Base-by-base conservation (phyloP, 2,329 filamentous ascomycete species). In the Aspergillus sclerotialis region DNA sequence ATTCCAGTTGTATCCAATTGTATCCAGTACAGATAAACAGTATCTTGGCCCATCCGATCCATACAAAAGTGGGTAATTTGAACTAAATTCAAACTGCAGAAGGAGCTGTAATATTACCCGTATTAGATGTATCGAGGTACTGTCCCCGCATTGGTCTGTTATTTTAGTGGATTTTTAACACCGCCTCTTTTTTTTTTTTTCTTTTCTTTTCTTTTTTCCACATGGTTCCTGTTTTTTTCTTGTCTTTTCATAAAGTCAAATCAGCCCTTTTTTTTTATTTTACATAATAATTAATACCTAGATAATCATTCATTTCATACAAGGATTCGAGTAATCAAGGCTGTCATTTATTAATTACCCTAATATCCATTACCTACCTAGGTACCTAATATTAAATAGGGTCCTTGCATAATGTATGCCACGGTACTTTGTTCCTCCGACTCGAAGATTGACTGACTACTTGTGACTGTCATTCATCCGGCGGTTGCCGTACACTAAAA, bases 121-220 rank as follows among this genome's bases (percentile, higher is more conserved):
- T n/a, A n/a, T n/a, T n/a, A n/a, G n/a, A n/a, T n/a, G n/a, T n/a
- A n/a, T n/a, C n/a, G n/a, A n/a, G n/a, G n/a, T n/a, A n/a, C n/a
- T n/a, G n/a, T n/a, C n/a, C 19, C 19, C 10, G 19, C 19, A 39
- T 28, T 28, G 35, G 33, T 40, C 19, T 23, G 10, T 23, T 23
- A 23, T 23, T 23, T 23, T 23, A 37, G 18, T 11, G 10, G 4
- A 27, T 27, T 10, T 27, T 13, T 27, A 28, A 12, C 26, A 28
- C 26, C 26, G 26, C 26, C 26, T 28, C 26, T 28, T 13, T 14
- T 13, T 28, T n/a, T 28, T 28, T 28, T 28, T 28, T 28, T 23
- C 10, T 23, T 23, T 23, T 23, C 10, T 23, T 23, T 23, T 23
- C 10, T n/a, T 28, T 24, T 24, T 24, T n/a, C n/a, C n/a, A n/a